These are phyloP conservation scores for Scheffersomyces ergatensis DNA, from an alignment of 805 yeast species.

Conservation along the genomic window DNA sequence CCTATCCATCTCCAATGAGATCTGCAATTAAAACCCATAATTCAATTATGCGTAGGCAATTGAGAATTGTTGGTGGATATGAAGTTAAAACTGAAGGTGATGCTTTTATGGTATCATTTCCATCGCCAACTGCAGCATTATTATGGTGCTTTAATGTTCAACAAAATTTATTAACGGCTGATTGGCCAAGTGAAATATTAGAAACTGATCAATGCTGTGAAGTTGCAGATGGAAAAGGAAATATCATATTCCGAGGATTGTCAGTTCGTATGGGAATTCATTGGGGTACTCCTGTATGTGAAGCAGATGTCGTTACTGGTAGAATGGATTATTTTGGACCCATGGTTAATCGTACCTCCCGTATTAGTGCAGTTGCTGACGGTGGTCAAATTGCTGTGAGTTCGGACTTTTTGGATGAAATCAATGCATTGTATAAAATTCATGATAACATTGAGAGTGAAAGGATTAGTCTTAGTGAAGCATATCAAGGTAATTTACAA, in stretches of 20 bases:
- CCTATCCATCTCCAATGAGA: conserved; percentile 90
- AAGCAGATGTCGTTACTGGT: conserved; percentile 87
- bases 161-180: conserved; percentile 72
- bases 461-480: conserved; percentile 27
- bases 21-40: conserved; percentile 95
- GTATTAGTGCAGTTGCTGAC: conserved; percentile 92
- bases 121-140: conserved; percentile 85
- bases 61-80: conserved; percentile 92
- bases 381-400: conserved; percentile 97
- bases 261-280: conserved; percentile 98
- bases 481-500: conserved; percentile 43
- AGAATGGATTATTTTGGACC: conserved; percentile 99
- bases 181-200: conserved; percentile 94
- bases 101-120: conserved; percentile 97
- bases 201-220: conserved; percentile 83
- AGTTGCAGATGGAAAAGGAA: conserved; percentile 60
- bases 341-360: conserved; percentile 92
- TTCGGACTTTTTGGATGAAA: conserved; percentile 74
- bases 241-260: conserved; percentile 75
- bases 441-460: conserved; percentile 38
- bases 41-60: conserved; percentile 87
- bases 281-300: conserved; percentile 98
- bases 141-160: conserved; percentile 96
- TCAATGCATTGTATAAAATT: conserved; percentile 53
- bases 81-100: conserved; percentile 99